Base-by-base conservation (phyloP, 2,329 filamentous ascomycete species). In the Tolypocladium sp. region DNA sequence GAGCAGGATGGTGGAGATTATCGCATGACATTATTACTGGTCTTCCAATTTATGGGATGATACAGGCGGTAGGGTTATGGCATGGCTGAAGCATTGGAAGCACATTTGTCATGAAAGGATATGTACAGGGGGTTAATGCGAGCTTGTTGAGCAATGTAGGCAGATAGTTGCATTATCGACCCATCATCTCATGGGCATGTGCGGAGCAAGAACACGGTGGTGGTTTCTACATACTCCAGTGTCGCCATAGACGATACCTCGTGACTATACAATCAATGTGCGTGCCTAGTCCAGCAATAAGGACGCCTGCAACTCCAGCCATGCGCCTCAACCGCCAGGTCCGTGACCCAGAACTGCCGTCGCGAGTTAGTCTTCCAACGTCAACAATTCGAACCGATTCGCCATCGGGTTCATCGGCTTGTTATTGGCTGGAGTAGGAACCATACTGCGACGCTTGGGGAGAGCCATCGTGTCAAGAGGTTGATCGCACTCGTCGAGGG, bases 401-500 rank as follows among this genome's bases (percentile, higher is more conserved):
- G 77, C 68, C 58, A 76, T 68, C 17, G 75, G 68, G 52, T 71
- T 70, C 53, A 71, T 67, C 1, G 57, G 25, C 33, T 63, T 73
- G 77, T 60, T 74, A 76, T n/a, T 69, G 62, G 15, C 63, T 62
- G 13, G 65, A 56, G 25, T 63, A 60, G 69, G 62, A 35, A 56
- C 55, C 12, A 56, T 35, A 57, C 41, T 41, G 55, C 56, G 59
- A 60, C 62, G 65, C 61, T 63, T 70, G 51, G 66, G 56, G 22
- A 53, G 42, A 12, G 58, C 68, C 42, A 64, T 60, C 10, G 59
- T 59, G 49, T 77, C 70, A 55, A 88, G 70, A 1, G 86, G 79
- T 59, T 82, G 79, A 42, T 83, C 82, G 68, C 91, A 95, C 65
- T 92, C 89, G 66, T 95, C 91, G 0, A 76, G 71, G 61, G 80